These are phyloP conservation scores for Pezicula rhizophila DNA, from an alignment of 2,329 filamentous ascomycete genomes.

Conservation along the genomic window DNA sequence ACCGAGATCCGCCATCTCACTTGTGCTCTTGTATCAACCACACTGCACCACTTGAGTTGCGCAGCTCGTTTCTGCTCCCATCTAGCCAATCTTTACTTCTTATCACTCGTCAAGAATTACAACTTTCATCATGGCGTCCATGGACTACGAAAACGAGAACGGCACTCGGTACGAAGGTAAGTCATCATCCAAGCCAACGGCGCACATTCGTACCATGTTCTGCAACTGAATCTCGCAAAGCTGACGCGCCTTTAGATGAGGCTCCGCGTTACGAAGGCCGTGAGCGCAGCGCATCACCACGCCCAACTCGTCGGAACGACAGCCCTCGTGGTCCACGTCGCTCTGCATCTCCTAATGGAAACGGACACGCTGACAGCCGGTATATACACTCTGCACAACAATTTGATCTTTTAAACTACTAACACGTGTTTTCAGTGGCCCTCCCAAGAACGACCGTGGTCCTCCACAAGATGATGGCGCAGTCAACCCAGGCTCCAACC, in stretches of 20 bases:
- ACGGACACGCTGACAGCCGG: constrained; percentile 40
- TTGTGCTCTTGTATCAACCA: too few species aligned
- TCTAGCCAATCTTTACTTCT: constrained; percentile 1
- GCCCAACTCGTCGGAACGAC: constrained; percentile 51
- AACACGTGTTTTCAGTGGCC: constrained; percentile 27
- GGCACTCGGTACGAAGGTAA: constrained; percentile 61
- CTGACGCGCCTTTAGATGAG: constrained; percentile 43
- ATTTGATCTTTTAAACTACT: neutral
- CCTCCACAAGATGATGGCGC: constrained; percentile 65
- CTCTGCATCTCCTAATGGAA: constrained; percentile 54
- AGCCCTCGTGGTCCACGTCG: constrained; percentile 50
- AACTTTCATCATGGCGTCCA: constrained; percentile 42
- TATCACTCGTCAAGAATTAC: constrained; percentile 7
- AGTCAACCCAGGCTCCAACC: constrained; percentile 90
- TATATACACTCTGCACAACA: constrained; percentile 25
- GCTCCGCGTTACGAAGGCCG: constrained; percentile 60
- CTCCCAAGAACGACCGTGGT: constrained; percentile 46
- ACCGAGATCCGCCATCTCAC: too few species aligned
- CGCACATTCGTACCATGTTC: neutral
- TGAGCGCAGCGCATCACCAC: constrained; percentile 60
- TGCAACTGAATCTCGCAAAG: constrained; percentile 1
- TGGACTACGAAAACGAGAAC: constrained; percentile 66
- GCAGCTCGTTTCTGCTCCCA: neutral
- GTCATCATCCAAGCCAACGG: constrained; percentile 15
- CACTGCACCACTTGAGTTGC: neutral